These are phyloP conservation scores for Somion occarium DNA, from an alignment of 1,284 basidiomycete genomes.

Conservation along the genomic window DNA sequence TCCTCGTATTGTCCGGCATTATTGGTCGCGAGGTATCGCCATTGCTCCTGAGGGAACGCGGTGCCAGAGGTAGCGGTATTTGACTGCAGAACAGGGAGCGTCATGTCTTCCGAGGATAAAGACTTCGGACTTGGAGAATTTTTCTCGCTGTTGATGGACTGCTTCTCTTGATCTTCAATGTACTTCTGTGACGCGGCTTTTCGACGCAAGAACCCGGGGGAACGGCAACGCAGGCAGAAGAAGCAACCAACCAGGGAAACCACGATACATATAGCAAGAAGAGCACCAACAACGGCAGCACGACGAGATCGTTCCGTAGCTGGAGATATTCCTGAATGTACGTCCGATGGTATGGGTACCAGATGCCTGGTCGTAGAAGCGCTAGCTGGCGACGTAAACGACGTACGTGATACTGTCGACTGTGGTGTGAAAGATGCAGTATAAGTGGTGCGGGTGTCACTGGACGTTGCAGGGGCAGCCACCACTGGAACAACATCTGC, in stretches of 20 bases:
- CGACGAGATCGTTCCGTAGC: constrained; percentile 17
- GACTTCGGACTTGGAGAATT: not conserved
- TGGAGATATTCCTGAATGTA: constrained; percentile 11
- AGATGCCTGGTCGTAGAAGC: not conserved
- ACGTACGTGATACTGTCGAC: not conserved
- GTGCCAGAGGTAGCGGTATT: not conserved
- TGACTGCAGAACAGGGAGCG: not conserved
- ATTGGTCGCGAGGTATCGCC: constrained; percentile 12
- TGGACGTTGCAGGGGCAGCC: not conserved
- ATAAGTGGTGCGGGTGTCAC: not conserved
- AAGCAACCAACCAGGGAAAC: constrained; percentile 19
- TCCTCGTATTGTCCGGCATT: constrained; percentile 22
- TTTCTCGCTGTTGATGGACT: not conserved
- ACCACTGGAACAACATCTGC: not conserved
- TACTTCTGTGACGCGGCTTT: constrained; percentile 7
- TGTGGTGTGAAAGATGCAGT: not conserved
- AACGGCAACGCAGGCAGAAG: constrained; percentile 23
- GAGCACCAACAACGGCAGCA: constrained; percentile 22
- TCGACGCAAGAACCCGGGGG: constrained; percentile 6
- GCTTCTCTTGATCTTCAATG: constrained; percentile 13
- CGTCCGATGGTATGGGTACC: constrained; percentile 4
- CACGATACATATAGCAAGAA: constrained; percentile 22
- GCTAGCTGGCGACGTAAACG: not conserved
- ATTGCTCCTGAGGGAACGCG: not conserved
- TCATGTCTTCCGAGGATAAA: not conserved